Conservation (phyloP, 164 flowering plant genomes). For the Stephania yunnanensis region DNA sequence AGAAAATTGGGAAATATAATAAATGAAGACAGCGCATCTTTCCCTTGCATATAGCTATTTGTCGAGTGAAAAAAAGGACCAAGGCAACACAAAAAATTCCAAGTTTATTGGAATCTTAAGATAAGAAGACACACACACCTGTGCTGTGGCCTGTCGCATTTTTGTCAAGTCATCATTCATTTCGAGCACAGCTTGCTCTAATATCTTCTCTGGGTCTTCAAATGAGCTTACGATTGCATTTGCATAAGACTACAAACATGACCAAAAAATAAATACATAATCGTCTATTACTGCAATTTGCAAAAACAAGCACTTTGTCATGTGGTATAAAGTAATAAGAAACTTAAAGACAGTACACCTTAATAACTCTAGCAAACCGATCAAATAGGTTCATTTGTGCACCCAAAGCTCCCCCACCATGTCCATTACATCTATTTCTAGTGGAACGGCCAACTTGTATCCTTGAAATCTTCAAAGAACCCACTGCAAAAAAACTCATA, state of each 20-base stretch:
- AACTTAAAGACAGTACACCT: slow-evolving; percentile 34
- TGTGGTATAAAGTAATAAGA: neutral
- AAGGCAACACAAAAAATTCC: neutral
- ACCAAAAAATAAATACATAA: slow-evolving; percentile 6
- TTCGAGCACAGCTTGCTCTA: slow-evolving; percentile 88
- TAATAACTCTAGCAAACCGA: slow-evolving; percentile 84
- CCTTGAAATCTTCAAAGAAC: slow-evolving; percentile 33
- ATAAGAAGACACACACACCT: slow-evolving; percentile 35
- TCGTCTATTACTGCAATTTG: neutral
- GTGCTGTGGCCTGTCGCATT: slow-evolving; percentile 99
- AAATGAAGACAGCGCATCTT: neutral
- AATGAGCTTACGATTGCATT: slow-evolving; percentile 77
- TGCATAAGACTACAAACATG: slow-evolving; percentile 72
- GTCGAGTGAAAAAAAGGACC: neutral
- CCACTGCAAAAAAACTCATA: slow-evolving; percentile 15
- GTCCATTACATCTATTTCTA: slow-evolving; percentile 29
- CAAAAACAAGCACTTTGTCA: neutral
- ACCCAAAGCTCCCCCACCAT: slow-evolving; percentile 59
- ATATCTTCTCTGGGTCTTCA: slow-evolving; percentile 95
- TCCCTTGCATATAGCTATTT: neutral
- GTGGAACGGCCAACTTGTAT: slow-evolving; percentile 22
- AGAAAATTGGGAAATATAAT: neutral
- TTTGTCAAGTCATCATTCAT: slow-evolving; percentile 96
- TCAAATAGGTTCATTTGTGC: slow-evolving; percentile 76
- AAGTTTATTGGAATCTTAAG: neutral